Evolutionary conservation across 768 basidiomycete species (phyloP).

Genomic region (Neoboletus brunneissimus): DNA sequence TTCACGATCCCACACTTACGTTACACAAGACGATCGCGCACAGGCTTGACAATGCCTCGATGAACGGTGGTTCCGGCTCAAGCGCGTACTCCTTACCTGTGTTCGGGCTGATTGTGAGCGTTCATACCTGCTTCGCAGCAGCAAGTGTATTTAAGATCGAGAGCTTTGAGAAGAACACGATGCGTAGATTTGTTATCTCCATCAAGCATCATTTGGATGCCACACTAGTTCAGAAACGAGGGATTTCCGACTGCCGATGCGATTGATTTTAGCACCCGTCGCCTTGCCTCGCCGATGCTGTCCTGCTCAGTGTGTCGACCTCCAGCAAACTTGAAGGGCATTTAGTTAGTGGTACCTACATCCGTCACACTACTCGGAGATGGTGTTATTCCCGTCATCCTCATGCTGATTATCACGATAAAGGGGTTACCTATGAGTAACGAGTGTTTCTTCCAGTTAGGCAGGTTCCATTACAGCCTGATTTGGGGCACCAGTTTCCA

Average conservation of each 20-base stretch:
- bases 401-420: background rate
- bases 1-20: background rate
- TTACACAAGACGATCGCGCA: background rate
- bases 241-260: background rate
- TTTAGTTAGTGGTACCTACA: background rate
- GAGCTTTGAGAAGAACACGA: background rate
- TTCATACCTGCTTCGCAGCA: background rate
- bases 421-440: background rate
- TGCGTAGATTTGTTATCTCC: background rate
- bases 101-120: background rate
- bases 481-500: background rate
- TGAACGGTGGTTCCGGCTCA: background rate
- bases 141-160: background rate
- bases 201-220: background rate
- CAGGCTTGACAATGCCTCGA: background rate
- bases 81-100: background rate
- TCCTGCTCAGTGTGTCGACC: background rate
- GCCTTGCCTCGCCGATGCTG: background rate
- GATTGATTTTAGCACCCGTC: too few relatives aligned
- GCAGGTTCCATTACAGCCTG: background rate
- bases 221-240: background rate
- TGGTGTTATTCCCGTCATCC: background rate
- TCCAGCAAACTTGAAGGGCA: background rate
- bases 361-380: background rate
- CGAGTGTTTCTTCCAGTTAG: background rate